Percentiles rank a stretch among this genome's conserved stretches.
Conservation (phyloP, 1,139 yeast species). For the Magnusiomyces sp. region DNA sequence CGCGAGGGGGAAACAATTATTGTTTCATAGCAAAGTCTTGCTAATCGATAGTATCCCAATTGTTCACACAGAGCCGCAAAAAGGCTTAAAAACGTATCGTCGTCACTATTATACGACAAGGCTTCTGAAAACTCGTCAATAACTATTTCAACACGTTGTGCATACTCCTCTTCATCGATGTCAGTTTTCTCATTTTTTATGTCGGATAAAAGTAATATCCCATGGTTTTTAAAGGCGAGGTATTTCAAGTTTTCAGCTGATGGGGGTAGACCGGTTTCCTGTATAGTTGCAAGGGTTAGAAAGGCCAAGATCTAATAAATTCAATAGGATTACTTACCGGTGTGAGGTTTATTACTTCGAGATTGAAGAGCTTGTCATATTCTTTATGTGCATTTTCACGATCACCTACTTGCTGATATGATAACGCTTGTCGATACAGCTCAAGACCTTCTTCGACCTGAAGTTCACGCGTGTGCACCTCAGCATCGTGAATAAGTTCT, state of each 20-base stretch:
- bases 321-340: slow-evolving; percentile 18
- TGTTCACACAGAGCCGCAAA: slow-evolving; percentile 23
- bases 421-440: slow-evolving; percentile 62
- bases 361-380: slow-evolving; percentile 56
- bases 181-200: slow-evolving; percentile 27
- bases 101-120: slow-evolving; percentile 28
- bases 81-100: slow-evolving; percentile 25
- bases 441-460: slow-evolving; percentile 80
- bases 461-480: slow-evolving; percentile 82
- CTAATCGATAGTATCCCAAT: slow-evolving; percentile 38
- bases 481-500: slow-evolving; percentile 57
- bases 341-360: slow-evolving; percentile 48
- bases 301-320: not conserved
- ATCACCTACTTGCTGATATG: slow-evolving; percentile 45
- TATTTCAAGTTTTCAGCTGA: slow-evolving; percentile 66
- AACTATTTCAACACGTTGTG: slow-evolving; percentile 25
- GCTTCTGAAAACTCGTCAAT: slow-evolving; percentile 30
- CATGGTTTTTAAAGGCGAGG: slow-evolving; percentile 73
- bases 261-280: slow-evolving; percentile 44
- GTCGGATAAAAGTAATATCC: slow-evolving; percentile 56
- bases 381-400: slow-evolving; percentile 43
- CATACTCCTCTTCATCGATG: slow-evolving; percentile 22
- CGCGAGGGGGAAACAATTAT: slow-evolving; percentile 32
- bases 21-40: slow-evolving; percentile 59
- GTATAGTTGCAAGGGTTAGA: slow-evolving; percentile 1